phyloP scores from a whole-genome alignment of 768 basidiomycete genomes.

The Tephrocybe rancida region DNA sequence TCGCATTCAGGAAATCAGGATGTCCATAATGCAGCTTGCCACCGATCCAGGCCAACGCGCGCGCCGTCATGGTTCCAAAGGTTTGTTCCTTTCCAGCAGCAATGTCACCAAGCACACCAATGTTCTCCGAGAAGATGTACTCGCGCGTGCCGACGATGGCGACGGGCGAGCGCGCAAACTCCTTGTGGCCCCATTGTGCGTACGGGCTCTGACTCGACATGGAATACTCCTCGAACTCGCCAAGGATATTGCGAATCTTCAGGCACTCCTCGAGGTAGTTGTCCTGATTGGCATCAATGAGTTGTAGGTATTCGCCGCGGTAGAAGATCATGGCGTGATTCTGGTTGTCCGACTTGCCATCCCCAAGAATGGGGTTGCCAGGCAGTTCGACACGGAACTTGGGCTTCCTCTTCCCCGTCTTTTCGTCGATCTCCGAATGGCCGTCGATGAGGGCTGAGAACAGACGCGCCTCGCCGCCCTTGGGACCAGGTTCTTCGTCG shows the following conservation, averaged over 20 bases:
- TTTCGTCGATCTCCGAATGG: conserved; percentile 92
- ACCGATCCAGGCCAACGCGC: conserved; percentile 94
- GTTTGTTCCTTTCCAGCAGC: conserved; percentile 99
- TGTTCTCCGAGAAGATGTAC: conserved; percentile 99
- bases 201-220: conserved; percentile 94
- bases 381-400: conserved; percentile 98
- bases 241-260: conserved; percentile 97
- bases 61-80: conserved; percentile 97
- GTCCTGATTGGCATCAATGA: conserved; percentile 99
- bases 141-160: conserved; percentile 98
- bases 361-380: conserved; percentile 98
- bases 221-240: conserved; percentile 95
- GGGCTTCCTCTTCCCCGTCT: conserved; percentile 86
- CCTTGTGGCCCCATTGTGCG: conserved; percentile 93
- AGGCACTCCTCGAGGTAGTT: conserved; percentile 99
- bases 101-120: conserved; percentile 98
- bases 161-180: conserved; percentile 87
- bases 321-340: conserved; percentile 99
- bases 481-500: conserved; percentile 91
- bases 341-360: conserved; percentile 99
- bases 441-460: conserved; percentile 97
- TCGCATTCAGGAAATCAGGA: conserved; percentile 97
- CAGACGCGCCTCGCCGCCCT: conserved; percentile 84
- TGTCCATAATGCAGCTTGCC: conserved; percentile 99
- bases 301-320: conserved; percentile 97